Percentiles rank a stretch among this genome's conserved stretches.
phyloP scores from a whole-genome alignment of 192 early-diverging fungal genomes.

The Powellomyces hirtus region DNA sequence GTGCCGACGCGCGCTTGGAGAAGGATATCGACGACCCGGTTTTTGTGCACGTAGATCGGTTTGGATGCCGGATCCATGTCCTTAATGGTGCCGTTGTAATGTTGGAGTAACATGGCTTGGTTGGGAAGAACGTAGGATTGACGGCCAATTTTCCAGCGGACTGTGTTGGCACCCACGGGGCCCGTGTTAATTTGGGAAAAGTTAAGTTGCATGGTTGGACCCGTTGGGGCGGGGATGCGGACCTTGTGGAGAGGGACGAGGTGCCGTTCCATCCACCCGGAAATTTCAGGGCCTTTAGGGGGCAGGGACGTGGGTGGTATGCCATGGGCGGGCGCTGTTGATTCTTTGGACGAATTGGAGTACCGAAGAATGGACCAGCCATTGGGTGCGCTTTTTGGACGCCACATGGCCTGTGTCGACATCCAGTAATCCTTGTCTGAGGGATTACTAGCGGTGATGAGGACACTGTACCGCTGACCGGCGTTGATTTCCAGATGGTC shows the following conservation, averaged over 20 bases:
- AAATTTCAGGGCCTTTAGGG: not conserved
- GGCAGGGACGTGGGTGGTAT: not conserved
- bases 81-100: not conserved
- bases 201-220: not conserved
- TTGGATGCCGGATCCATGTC: not conserved
- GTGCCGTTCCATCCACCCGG: not conserved
- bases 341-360: not conserved
- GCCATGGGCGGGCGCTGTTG: not conserved
- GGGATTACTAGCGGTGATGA: conserved; percentile 64
- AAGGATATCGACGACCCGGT: not conserved
- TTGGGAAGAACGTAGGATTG: not conserved
- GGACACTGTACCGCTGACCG: conserved; percentile 78
- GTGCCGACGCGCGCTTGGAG: not conserved
- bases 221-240: no score
- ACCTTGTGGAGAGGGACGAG: not conserved
- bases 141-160: not conserved
- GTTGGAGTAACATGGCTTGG: not conserved
- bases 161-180: not conserved
- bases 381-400: not conserved
- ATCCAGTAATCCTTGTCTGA: conserved; percentile 51
- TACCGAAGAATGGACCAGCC: not conserved
- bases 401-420: conserved; percentile 50
- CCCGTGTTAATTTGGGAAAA: not conserved
- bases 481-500: conserved; percentile 62
- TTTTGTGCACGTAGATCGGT: not conserved